Conservation (phyloP, 2,329 filamentous ascomycete genomes). For the Aureobasidium sp. region DNA sequence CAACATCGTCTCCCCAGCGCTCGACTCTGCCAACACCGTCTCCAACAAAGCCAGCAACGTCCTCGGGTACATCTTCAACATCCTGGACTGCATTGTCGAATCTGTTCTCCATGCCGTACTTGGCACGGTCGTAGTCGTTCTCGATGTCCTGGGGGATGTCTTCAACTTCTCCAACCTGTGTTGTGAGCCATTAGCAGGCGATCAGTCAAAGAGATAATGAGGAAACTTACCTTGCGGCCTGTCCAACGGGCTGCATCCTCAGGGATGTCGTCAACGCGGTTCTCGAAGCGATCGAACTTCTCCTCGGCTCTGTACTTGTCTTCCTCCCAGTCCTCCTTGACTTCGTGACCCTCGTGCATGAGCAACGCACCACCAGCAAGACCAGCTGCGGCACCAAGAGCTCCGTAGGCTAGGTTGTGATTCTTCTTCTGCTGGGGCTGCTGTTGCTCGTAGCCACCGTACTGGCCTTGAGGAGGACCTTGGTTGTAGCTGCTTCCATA, state of each 20-base stretch:
- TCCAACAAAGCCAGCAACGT: conserved; percentile 35
- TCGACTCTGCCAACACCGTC: conserved; percentile 39
- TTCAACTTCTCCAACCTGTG: conserved; percentile 35
- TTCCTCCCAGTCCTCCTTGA: conserved; percentile 26
- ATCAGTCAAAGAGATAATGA: background rate
- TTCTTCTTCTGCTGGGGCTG: conserved; percentile 15
- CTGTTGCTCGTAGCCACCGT: conserved; percentile 10
- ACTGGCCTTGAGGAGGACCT: conserved; percentile 19
- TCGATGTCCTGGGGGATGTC: conserved; percentile 33
- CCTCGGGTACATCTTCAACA: conserved; percentile 32
- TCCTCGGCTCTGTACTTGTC: conserved; percentile 26
- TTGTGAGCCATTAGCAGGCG: background rate
- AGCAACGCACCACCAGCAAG: conserved; percentile 38
- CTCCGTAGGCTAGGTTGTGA: conserved; percentile 32
- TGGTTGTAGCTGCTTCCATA: conserved; percentile 19
- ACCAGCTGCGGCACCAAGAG: conserved; percentile 36
- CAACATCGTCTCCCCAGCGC: conserved; percentile 35
- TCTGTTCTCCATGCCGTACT: conserved; percentile 25
- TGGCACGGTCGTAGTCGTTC: conserved; percentile 25
- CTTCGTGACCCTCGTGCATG: conserved; percentile 41
- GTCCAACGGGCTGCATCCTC: conserved; percentile 40
- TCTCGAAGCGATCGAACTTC: conserved; percentile 20
- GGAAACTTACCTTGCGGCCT: conserved; percentile 30
- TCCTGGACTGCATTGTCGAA: conserved; percentile 29
- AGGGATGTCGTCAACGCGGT: conserved; percentile 36